Evolutionary conservation across 345 rosid genomes (phyloP).

Genomic region (thale cress (Arabidopsis thaliana)): DNA sequence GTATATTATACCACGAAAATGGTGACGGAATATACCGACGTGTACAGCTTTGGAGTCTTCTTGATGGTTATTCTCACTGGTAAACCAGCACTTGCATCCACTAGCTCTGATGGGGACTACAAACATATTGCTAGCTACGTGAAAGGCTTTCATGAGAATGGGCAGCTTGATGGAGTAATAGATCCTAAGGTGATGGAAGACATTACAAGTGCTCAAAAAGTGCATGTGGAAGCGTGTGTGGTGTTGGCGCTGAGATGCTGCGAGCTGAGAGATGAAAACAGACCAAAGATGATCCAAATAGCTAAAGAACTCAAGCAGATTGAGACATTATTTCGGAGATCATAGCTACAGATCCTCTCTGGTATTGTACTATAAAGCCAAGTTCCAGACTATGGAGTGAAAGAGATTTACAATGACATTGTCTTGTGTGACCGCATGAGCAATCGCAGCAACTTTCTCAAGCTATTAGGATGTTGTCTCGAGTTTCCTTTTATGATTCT

Average conservation of each 20-base stretch:
- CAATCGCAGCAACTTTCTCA: too few species aligned
- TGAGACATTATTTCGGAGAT: not conserved
- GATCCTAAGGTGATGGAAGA: not conserved
- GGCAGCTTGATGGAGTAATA: not conserved
- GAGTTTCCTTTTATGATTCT: too few species aligned
- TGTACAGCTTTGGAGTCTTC: not conserved
- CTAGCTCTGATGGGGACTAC: not conserved
- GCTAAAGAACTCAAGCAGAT: slow-evolving; percentile 1
- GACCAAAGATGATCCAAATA: not conserved
- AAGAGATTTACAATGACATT: too few species aligned
- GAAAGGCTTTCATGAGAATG: not conserved
- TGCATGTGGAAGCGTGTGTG: not conserved
- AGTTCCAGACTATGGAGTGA: not conserved
- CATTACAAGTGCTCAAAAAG: not conserved
- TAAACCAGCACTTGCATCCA: not conserved
- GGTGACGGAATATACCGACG: not conserved
- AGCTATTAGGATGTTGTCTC: too few species aligned
- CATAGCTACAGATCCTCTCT: not conserved
- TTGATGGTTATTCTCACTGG: not conserved
- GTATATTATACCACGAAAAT: not conserved
- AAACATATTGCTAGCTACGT: not conserved
- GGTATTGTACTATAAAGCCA: not conserved
- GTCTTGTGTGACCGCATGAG: too few species aligned
- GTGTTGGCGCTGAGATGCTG: not conserved
- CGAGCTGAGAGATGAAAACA: not conserved